Conservation (phyloP, 371 early-diverging fungal species). For the Phascolomyces articulosus region DNA sequence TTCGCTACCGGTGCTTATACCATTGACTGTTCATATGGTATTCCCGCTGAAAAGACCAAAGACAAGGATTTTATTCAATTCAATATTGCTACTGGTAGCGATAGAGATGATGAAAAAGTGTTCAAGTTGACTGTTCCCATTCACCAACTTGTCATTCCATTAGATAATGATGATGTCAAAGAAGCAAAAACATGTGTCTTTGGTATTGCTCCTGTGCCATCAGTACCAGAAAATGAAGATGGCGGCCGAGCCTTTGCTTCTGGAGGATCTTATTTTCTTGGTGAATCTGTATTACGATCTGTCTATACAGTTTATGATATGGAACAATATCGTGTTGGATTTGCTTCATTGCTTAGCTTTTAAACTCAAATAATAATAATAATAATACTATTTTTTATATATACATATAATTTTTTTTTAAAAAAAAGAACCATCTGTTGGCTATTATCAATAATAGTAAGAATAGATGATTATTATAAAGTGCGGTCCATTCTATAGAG, state of each 20-base stretch:
- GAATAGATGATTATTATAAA: too few species aligned
- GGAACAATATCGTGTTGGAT: slow-evolving; percentile 39
- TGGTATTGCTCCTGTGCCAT: slow-evolving; percentile 40
- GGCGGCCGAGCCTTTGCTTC: not conserved
- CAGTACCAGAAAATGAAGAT: slow-evolving; percentile 20
- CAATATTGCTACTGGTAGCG: not conserved
- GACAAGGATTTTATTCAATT: not conserved
- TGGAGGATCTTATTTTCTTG: slow-evolving; percentile 19
- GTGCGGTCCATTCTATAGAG: too few species aligned
- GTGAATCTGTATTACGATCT: slow-evolving; percentile 40
- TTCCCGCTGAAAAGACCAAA: not conserved
- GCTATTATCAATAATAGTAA: too few species aligned
- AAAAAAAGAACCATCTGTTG: not conserved
- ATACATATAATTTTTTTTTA: too few species aligned
- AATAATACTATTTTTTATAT: too few species aligned
- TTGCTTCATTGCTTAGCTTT: slow-evolving; percentile 26
- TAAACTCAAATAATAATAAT: not conserved
- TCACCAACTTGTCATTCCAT: slow-evolving; percentile 39
- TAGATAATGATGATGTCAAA: slow-evolving; percentile 20
- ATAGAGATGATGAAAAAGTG: not conserved
- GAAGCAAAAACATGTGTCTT: slow-evolving; percentile 36
- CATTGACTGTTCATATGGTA: not conserved
- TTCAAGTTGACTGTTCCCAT: slow-evolving; percentile 28
- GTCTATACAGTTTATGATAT: slow-evolving; percentile 48
- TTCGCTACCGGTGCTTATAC: not conserved